Percentiles rank a stretch among this genome's conserved stretches.
Conservation (phyloP, 2,329 filamentous ascomycete genomes). For the Aspergillus versicolor region DNA sequence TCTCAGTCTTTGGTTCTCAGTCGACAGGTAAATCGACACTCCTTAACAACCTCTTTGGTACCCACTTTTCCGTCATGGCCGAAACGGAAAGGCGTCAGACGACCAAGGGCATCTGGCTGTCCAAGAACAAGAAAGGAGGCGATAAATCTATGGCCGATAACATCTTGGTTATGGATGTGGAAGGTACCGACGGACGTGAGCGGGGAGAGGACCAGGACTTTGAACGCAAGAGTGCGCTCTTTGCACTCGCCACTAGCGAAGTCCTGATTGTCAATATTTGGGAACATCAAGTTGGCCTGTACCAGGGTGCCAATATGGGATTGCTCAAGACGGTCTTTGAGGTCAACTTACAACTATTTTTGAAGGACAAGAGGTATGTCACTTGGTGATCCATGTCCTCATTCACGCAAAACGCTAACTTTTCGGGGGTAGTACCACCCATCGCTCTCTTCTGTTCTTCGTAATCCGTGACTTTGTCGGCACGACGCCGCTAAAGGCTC, state of each 20-base stretch:
- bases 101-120: constrained; percentile 99
- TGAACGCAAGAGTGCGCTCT: constrained; percentile 95
- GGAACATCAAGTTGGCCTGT: constrained; percentile 97
- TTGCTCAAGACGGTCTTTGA: constrained; percentile 98
- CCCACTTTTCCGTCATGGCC: constrained; percentile 96
- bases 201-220: constrained; percentile 98
- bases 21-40: constrained; percentile 98
- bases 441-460: constrained; percentile 93
- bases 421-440: constrained; percentile 73
- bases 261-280: constrained; percentile 98
- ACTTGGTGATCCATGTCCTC: background rate
- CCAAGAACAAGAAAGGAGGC: constrained; percentile 77
- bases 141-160: constrained; percentile 78
- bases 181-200: constrained; percentile 94
- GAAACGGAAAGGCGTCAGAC: constrained; percentile 92
- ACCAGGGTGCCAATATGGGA: constrained; percentile 98
- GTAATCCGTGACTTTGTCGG: constrained; percentile 97
- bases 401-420: constrained; percentile 25
- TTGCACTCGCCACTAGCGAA: constrained; percentile 95
- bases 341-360: constrained; percentile 93
- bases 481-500: constrained; percentile 82
- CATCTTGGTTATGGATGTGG: constrained; percentile 98
- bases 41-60: constrained; percentile 93
- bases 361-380: constrained; percentile 86
- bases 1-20: constrained; percentile 98